phyloP scores from a whole-genome alignment of 2,329 filamentous ascomycete species.

The Monilinia aucupariae region DNA sequence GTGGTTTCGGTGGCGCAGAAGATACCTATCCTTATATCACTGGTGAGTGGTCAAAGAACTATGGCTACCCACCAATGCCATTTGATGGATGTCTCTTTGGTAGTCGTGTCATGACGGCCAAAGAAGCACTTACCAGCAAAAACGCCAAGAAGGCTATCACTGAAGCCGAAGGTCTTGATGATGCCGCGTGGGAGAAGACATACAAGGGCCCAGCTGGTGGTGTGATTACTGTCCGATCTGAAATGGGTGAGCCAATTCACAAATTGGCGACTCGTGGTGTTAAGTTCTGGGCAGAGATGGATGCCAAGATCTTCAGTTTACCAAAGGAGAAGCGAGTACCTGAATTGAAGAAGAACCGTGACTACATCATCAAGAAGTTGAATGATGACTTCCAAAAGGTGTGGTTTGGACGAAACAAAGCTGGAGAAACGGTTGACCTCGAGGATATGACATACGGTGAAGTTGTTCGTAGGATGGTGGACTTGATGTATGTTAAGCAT shows the following conservation, averaged over 20 bases:
- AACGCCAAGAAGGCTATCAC: conserved; percentile 87
- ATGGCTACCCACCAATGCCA: conserved; percentile 86
- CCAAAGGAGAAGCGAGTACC: conserved; percentile 85
- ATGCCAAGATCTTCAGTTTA: conserved; percentile 93
- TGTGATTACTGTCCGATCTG: conserved; percentile 91
- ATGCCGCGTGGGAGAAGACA: conserved; percentile 83
- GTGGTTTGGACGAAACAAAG: conserved; percentile 85
- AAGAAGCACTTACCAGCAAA: conserved; percentile 83
- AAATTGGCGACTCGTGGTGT: conserved; percentile 97
- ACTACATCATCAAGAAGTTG: conserved; percentile 90
- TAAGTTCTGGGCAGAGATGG: conserved; percentile 97
- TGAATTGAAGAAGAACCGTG: conserved; percentile 80
- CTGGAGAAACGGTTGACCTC: conserved; percentile 74
- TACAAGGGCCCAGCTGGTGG: conserved; percentile 89
- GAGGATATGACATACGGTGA: conserved; percentile 96
- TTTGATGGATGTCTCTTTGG: conserved; percentile 89
- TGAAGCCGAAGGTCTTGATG: conserved; percentile 75
- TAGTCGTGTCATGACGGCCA: conserved; percentile 90
- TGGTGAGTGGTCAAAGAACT: conserved; percentile 80
- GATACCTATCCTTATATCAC: conserved; percentile 92
- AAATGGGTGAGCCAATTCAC: conserved; percentile 99
- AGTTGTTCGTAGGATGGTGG: conserved; percentile 79
- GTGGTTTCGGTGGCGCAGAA: conserved; percentile 83
- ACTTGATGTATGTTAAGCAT: conserved; percentile 87
- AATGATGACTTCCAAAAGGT: conserved; percentile 97